Evolutionary conservation across 1,284 basidiomycete genomes (phyloP), one percentile per base, ranked within the genome.

Genomic region (Rhizoctonia solani): DNA sequence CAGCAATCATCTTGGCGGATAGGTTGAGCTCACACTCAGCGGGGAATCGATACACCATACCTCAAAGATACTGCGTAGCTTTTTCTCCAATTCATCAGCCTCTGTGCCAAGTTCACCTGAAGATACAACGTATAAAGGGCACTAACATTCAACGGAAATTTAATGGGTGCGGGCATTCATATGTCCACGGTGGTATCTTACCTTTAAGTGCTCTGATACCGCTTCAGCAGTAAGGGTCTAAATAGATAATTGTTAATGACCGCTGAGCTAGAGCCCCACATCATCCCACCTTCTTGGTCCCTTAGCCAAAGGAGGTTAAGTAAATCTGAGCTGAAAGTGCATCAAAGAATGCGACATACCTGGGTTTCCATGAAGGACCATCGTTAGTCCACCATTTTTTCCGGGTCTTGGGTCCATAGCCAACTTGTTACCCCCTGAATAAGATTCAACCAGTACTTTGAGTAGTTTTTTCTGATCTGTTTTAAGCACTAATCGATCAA

Each of bases 51-150:
- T 3, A 41, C 3, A 55, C 76, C 50, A 76, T 75, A 58, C 69
- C 55, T 52, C 78, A 69, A 83, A 81, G 14, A 82, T 79, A 21
- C 77, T 76, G 66, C 81, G 78, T 3, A 85, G 75, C 0, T 77
- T 74, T 6, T 54, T 29, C 67, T 85, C 82, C 23, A 85, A 74
- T 0, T 75, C 74, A 2, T 75, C 70, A 1, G 86, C 82, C 1
- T 72, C 75, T 0, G 83, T 85, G 0, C 85, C 85, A 1, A 87
- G 77, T 71, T 86, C 85, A 2, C 84, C 85, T 13, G 81, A 83
- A 4, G 83, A 83, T 49, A 86, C 78, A 14, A 85, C 79, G 70
- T 87, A 87, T 30, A 87, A 75, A 4, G 86, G 86, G 27, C 61
- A 65, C 61, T 65, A 54, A 6, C 19, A 46, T 16, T 39, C 37